These are phyloP conservation scores for Exobasidium rhododendri DNA, from an alignment of 1,284 basidiomycete genomes.

Conservation along the genomic window DNA sequence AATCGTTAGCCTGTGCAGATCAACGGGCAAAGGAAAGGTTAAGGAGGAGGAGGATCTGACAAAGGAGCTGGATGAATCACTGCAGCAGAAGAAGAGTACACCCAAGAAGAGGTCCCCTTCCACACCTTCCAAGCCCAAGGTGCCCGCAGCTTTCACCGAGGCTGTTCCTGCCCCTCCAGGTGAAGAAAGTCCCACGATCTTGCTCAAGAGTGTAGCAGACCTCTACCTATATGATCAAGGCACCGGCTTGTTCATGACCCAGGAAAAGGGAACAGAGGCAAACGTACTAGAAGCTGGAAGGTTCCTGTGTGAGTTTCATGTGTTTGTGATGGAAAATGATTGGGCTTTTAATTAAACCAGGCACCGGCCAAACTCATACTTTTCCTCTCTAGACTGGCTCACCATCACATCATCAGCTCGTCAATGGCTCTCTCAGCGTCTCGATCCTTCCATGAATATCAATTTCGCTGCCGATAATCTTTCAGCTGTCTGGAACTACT, in stretches of 20 bases:
- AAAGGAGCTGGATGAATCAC: constrained; percentile 8
- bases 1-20: background rate
- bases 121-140: constrained; percentile 7
- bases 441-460: constrained; percentile 58
- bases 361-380: background rate
- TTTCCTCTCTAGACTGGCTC: constrained; percentile 59
- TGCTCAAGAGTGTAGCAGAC: constrained; percentile 56
- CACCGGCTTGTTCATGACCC: constrained; percentile 68
- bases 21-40: background rate
- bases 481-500: constrained; percentile 79
- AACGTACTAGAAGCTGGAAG: constrained; percentile 64
- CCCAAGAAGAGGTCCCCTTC: background rate
- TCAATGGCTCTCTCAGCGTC: constrained; percentile 68
- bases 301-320: constrained; percentile 57
- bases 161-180: constrained; percentile 19
- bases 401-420: constrained; percentile 57
- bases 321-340: no score
- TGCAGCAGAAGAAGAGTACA: constrained; percentile 10
- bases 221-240: constrained; percentile 71
- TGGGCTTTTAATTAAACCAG: constrained; percentile 23
- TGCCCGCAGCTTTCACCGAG: constrained; percentile 20
- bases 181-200: constrained; percentile 19
- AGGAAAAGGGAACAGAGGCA: constrained; percentile 68
- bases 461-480: constrained; percentile 47
- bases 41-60: background rate